Conservation (phyloP, 2,329 filamentous ascomycete species). For the Hymenoscyphus albidus region DNA sequence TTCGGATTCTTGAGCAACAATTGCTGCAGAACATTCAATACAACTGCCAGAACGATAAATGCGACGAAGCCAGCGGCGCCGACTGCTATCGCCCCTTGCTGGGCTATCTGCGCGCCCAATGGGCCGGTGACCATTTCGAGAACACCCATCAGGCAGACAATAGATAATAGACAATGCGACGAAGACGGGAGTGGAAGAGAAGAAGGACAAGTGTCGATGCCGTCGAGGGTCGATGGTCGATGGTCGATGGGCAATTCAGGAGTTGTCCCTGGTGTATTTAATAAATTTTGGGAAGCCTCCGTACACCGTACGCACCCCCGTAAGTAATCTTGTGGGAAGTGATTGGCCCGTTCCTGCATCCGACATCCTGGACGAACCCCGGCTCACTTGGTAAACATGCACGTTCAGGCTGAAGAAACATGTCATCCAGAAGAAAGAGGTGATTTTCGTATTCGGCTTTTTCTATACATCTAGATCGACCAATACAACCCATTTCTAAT, state of each 20-base stretch:
- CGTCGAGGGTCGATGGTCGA: not conserved
- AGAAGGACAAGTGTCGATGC: not conserved
- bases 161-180: conserved; percentile 1
- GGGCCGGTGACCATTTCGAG: conserved; percentile 30
- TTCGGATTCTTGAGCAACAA: conserved; percentile 77
- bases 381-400: too few relatives aligned
- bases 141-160: conserved; percentile 28
- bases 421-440: not conserved
- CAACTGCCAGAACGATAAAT: conserved; percentile 53
- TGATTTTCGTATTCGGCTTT: conserved; percentile 10
- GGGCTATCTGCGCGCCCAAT: conserved; percentile 29
- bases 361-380: not conserved
- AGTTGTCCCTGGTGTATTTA: conserved; percentile 1
- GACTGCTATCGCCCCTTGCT: conserved; percentile 29
- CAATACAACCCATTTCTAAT: not conserved
- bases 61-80: conserved; percentile 28
- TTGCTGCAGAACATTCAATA: conserved; percentile 78
- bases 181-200: not conserved
- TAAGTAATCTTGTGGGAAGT: conserved; percentile 1
- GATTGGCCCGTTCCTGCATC: conserved; percentile 19
- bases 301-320: not conserved
- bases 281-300: not conserved
- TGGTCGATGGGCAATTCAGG: not conserved
- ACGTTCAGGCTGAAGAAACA: not conserved
- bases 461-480: not conserved